These are phyloP conservation scores for Neurospora sp. DNA, from an alignment of 2,329 filamentous ascomycete genomes.

Conservation along the genomic window DNA sequence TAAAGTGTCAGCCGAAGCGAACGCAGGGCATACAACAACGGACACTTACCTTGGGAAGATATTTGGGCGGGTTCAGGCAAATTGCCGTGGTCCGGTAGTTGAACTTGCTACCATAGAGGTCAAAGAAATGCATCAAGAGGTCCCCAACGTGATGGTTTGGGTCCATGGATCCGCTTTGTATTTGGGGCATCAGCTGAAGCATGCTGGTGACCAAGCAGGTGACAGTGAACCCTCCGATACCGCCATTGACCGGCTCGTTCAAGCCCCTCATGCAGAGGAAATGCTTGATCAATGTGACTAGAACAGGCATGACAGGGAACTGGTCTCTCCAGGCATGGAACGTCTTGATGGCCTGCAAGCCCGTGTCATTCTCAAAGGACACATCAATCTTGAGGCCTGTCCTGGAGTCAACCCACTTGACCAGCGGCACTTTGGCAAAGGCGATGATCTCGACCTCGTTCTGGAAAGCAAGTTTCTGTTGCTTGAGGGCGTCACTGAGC, in stretches of 20 bases:
- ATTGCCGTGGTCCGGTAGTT: slow-evolving; percentile 64
- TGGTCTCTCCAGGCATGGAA: slow-evolving; percentile 70
- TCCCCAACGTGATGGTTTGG: slow-evolving; percentile 65
- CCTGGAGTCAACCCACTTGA: slow-evolving; percentile 75
- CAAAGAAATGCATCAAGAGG: slow-evolving; percentile 77
- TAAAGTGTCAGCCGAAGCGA: background rate
- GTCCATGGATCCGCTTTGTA: slow-evolving; percentile 50
- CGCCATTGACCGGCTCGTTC: slow-evolving; percentile 86
- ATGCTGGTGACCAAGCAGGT: slow-evolving; percentile 90
- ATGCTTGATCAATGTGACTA: slow-evolving; percentile 87
- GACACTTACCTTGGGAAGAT: slow-evolving; percentile 61
- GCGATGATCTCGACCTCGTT: slow-evolving; percentile 58
- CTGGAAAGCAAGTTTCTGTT: slow-evolving; percentile 44
- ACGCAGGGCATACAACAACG: background rate
- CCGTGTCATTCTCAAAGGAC: slow-evolving; percentile 86
- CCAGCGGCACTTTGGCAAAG: slow-evolving; percentile 75
- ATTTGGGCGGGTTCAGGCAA: slow-evolving; percentile 62
- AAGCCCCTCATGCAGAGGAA: slow-evolving; percentile 80
- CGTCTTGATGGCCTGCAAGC: slow-evolving; percentile 68
- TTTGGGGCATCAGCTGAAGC: slow-evolving; percentile 67
- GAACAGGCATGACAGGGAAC: slow-evolving; percentile 75
- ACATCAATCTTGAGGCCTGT: slow-evolving; percentile 84
- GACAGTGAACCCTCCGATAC: slow-evolving; percentile 86
- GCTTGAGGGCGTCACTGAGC: slow-evolving; percentile 51
- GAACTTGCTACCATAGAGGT: slow-evolving; percentile 80